phyloP scores from a whole-genome alignment of 1,284 basidiomycete species.

The Irpex rosettiformis region DNA sequence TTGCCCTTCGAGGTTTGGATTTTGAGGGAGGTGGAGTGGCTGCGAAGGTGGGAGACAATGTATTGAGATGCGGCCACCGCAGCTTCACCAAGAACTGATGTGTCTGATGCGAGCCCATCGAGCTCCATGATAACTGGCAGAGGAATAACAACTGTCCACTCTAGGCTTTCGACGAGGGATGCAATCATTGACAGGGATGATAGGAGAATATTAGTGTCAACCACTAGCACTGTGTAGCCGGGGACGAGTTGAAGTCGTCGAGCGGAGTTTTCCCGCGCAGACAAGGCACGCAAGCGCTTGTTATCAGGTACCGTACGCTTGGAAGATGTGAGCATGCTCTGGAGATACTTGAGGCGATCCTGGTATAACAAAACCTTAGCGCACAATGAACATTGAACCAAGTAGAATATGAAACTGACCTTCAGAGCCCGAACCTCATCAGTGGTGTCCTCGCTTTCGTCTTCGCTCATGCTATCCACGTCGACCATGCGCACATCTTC shows the following conservation, averaged over 20 bases:
- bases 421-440: conserved; percentile 77
- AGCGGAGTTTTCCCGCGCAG: conserved; percentile 26
- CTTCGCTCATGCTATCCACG: conserved; percentile 45
- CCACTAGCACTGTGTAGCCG: conserved; percentile 87
- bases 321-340: conserved; percentile 49
- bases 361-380: too few relatives aligned
- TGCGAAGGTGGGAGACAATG: conserved; percentile 73
- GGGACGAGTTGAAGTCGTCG: conserved; percentile 60
- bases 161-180: conserved; percentile 74
- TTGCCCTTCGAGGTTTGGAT: conserved; percentile 95
- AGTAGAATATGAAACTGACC: conserved; percentile 48
- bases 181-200: conserved; percentile 73
- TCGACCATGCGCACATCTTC: conserved; percentile 37
- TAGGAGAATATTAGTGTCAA: conserved; percentile 94
- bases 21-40: conserved; percentile 78
- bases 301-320: conserved; percentile 29
- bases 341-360: conserved; percentile 67
- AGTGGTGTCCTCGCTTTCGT: conserved; percentile 63
- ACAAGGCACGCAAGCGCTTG: conserved; percentile 27
- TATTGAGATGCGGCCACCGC: conserved; percentile 75
- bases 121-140: conserved; percentile 95
- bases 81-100: conserved; percentile 61
- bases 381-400: too few relatives aligned
- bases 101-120: conserved; percentile 79
- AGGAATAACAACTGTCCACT: conserved; percentile 90